These are phyloP conservation scores for Auricularia sp. DNA, from an alignment of 768 basidiomycete species.

Conservation along the genomic window DNA sequence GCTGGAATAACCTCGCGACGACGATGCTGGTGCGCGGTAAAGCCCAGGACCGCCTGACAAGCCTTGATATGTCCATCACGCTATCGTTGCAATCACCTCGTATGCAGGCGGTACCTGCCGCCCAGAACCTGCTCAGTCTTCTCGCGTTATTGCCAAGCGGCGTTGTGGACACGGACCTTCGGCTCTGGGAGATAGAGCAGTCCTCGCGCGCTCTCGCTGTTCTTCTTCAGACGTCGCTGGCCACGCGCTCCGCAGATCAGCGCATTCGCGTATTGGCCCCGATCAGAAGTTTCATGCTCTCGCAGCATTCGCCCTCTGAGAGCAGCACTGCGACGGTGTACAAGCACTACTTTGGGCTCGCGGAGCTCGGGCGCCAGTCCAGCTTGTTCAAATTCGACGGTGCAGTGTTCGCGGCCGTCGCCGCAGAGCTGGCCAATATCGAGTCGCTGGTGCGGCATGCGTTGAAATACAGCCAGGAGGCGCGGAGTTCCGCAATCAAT, in stretches of 20 bases:
- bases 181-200: slow-evolving; percentile 9
- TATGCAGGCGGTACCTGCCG: slow-evolving; percentile 14
- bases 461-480: too few relatives aligned
- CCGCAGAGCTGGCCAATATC: neutral
- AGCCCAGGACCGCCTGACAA: slow-evolving; percentile 3
- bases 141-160: slow-evolving; percentile 20
- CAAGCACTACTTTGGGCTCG: neutral
- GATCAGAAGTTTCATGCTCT: neutral
- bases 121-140: slow-evolving; percentile 15
- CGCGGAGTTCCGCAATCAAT: too few relatives aligned
- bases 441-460: too few relatives aligned
- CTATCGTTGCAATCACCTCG: slow-evolving; percentile 15
- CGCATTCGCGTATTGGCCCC: neutral
- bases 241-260: slow-evolving; percentile 10
- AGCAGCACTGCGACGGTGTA: neutral
- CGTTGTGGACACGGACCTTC: slow-evolving; percentile 9
- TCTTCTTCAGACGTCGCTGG: slow-evolving; percentile 14
- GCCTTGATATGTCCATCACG: slow-evolving; percentile 15
- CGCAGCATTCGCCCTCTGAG: neutral
- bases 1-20: slow-evolving; percentile 6
- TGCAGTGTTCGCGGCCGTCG: neutral
- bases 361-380: neutral
- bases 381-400: neutral
- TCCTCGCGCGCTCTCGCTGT: slow-evolving; percentile 8
- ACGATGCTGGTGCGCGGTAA: slow-evolving; percentile 4